Base-by-base conservation (phyloP, 495 filamentous ascomycete species). In the Penicillium atrosanguineum region DNA sequence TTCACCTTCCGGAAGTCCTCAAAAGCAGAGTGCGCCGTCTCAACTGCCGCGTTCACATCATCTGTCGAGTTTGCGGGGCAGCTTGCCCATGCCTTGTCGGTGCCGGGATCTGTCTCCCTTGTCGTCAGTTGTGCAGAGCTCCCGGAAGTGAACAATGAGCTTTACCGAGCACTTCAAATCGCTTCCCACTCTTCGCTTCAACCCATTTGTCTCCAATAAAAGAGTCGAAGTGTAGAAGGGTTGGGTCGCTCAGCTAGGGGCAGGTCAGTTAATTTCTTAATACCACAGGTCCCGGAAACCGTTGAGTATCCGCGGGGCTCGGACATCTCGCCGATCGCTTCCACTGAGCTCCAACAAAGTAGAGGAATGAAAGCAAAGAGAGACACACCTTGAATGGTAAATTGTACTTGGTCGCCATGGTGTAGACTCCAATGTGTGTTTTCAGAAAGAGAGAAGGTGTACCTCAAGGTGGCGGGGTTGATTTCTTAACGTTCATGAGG, bases 81-180 rank as follows among this genome's bases (percentile, higher is more conserved):
- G 52, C 81, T 81, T 31, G 84, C 83, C 79, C 84, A 90, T 11
- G 80, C 61, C 46, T 81, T 71, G 52, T 82, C 80, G 45, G 75
- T 86, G 42, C 86, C 87, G 16, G 87, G 87, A 60, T 90, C 87
- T 77, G 18, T 8, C 46, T 42, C 21, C 36, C 47, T 47, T 11
- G 19, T n/a, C 44, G 7, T 64, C 49, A 45, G 46, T 34, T 25
- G 29, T 21, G 55, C 50, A 50, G 23, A 23, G 42, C 44, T 19
- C 28, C 39, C 31, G 41, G 46, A 36, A 37, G 1, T 0, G 25
- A 28, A 36, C 2, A 29, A 36, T 40, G 14, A 14, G 50, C 55
- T 71, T 44, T 68, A 84, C 84, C 83, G 19, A 86, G 64, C 21
- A 89, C 79, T 57, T 88, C 84, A 52, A 89, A 89, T 20, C 82